Evolutionary conservation across 1,284 basidiomycete genomes (phyloP).

Genomic region (Trametes hirsuta): DNA sequence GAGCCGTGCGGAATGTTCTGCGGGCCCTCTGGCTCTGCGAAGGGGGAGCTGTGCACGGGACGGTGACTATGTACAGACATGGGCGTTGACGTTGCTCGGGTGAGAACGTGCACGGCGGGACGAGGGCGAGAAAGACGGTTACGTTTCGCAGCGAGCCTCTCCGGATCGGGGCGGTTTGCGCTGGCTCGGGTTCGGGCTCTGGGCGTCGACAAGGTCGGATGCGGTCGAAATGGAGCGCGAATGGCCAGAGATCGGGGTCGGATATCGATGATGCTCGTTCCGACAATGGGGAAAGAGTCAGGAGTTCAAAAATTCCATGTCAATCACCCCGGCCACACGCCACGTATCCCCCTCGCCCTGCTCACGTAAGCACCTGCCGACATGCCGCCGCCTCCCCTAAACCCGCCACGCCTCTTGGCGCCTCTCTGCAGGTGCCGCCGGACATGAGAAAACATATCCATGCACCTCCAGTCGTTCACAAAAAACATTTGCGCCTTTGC

Average conservation of each 20-base stretch:
- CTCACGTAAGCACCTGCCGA: conserved; percentile 17
- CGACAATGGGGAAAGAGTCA: conserved; percentile 20
- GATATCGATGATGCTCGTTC: conserved; percentile 25
- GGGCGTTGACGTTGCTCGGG: no score
- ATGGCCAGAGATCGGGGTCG: conserved; percentile 12
- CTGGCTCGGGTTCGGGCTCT: conserved; percentile 1
- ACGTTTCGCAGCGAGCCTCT: background rate
- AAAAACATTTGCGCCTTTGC: no score
- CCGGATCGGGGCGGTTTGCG: background rate
- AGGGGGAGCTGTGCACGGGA: no score
- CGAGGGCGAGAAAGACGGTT: background rate
- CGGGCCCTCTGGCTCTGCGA: no score
- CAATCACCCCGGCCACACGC: conserved; percentile 13
- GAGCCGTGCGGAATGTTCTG: no score
- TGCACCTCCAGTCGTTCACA: no score
- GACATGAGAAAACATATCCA: background rate
- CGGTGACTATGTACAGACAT: no score
- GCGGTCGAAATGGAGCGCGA: conserved; percentile 20
- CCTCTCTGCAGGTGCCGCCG: background rate
- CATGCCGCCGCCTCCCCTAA: conserved; percentile 14
- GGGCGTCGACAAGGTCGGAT: conserved; percentile 16
- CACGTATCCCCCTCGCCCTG: conserved; percentile 5
- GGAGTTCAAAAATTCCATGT: conserved; percentile 2
- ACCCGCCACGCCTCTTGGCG: background rate
- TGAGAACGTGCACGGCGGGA: background rate